A percentile compares a stretch with the other conserved stretches of the same genome.
Evolutionary conservation across 2,329 filamentous ascomycete species (phyloP).

Genomic region (Ascochyta pisi): DNA sequence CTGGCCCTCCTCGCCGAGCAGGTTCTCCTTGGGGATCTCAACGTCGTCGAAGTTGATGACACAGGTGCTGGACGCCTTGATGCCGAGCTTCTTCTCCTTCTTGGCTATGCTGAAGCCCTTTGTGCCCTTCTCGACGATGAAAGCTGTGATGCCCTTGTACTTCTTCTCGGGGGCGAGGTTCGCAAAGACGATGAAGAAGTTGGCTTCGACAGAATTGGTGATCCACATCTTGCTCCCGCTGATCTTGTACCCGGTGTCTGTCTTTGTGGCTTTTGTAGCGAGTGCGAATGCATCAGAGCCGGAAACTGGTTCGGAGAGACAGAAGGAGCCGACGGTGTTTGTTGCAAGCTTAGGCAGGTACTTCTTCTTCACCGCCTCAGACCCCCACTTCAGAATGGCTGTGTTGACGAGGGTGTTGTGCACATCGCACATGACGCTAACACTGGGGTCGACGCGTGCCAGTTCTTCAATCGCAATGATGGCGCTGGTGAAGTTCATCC

Average conservation of each 20-base stretch:
- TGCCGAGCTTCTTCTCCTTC: conserved; percentile 99
- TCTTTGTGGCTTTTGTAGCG: conserved; percentile 87
- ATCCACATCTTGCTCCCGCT: conserved; percentile 99
- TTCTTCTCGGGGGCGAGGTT: conserved; percentile 91
- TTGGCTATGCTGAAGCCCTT: conserved; percentile 94
- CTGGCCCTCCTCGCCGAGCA: conserved; percentile 86
- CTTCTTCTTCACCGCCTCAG: conserved; percentile 76
- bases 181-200: conserved; percentile 97
- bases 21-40: conserved; percentile 83
- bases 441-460: conserved; percentile 89
- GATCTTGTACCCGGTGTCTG: conserved; percentile 82
- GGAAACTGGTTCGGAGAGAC: conserved; percentile 88
- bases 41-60: conserved; percentile 98
- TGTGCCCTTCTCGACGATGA: conserved; percentile 88
- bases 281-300: conserved; percentile 97
- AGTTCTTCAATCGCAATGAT: conserved; percentile 98
- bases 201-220: conserved; percentile 93
- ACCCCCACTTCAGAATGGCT: conserved; percentile 84
- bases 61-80: conserved; percentile 93
- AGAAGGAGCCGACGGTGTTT: conserved; percentile 87
- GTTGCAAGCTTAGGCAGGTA: conserved; percentile 92
- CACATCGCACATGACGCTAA: conserved; percentile 94
- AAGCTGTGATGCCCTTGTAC: conserved; percentile 96
- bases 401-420: conserved; percentile 99
- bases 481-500: conserved; percentile 98